Conservation (phyloP, 2,329 filamentous ascomycete genomes). For the Cytospora paraplurivora region DNA sequence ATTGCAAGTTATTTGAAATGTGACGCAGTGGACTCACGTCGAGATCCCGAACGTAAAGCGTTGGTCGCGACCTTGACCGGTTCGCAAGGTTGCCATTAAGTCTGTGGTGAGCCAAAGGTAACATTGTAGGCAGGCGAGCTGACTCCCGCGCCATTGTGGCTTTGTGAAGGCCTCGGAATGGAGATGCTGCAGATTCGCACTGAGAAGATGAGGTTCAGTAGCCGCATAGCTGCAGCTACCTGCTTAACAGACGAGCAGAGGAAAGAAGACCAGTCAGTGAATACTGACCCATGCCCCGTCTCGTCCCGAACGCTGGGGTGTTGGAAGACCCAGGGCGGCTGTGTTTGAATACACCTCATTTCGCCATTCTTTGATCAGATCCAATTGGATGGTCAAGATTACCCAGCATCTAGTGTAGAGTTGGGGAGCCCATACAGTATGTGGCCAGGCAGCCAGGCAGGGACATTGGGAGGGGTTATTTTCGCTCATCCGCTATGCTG, state of each 20-base stretch:
- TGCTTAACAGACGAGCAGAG: slow-evolving; percentile 8
- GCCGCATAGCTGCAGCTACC: slow-evolving; percentile 9
- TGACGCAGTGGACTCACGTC: background rate
- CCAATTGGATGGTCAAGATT: background rate
- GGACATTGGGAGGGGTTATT: background rate
- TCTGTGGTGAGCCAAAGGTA: background rate
- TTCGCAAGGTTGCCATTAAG: background rate
- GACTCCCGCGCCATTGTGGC: slow-evolving; percentile 11
- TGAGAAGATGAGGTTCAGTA: slow-evolving; percentile 4
- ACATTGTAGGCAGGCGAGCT: slow-evolving; percentile 13
- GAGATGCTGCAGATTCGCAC: slow-evolving; percentile 9
- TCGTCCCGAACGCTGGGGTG: background rate
- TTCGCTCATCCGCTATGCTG: background rate
- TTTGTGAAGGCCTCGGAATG: slow-evolving; percentile 7
- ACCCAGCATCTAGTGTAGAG: background rate
- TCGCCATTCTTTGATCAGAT: background rate
- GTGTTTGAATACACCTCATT: background rate
- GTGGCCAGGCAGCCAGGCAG: background rate
- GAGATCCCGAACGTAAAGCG: background rate
- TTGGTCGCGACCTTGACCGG: background rate
- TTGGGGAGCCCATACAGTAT: background rate
- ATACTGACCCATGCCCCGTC: slow-evolving; percentile 3
- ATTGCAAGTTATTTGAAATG: background rate
- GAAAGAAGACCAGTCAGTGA: slow-evolving; percentile 7
- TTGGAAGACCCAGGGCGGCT: background rate